phyloP scores from a whole-genome alignment of 208 protist genomes.

The Crithidia thermophila region DNA sequence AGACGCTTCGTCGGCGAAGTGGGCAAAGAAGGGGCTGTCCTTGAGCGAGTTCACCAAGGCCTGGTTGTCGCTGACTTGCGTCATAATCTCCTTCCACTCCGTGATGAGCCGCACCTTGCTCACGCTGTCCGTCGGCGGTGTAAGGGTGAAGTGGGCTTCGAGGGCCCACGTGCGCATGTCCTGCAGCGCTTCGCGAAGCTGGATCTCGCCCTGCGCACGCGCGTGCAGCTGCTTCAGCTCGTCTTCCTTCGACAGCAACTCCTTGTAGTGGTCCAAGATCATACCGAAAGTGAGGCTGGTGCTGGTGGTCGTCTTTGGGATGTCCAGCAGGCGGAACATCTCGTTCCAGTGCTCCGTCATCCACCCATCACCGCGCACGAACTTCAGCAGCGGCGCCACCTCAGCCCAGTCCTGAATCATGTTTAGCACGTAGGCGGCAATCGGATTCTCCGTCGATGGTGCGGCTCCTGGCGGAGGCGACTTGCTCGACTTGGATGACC shows the following conservation, averaged over 20 bases:
- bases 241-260: conserved; percentile 76
- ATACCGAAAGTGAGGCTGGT: conserved; percentile 89
- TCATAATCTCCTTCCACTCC: conserved; percentile 98
- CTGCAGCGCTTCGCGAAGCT: conserved; percentile 95
- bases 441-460: conserved; percentile 34
- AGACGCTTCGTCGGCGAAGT: conserved; percentile 92
- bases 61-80: conserved; percentile 96
- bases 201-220: conserved; percentile 94
- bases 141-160: conserved; percentile 88
- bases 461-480: not conserved
- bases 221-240: conserved; percentile 94
- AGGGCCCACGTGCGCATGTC: conserved; percentile 94
- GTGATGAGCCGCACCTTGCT: conserved; percentile 93
- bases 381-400: conserved; percentile 86
- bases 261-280: conserved; percentile 81
- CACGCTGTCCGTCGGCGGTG: conserved; percentile 54
- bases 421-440: conserved; percentile 66
- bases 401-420: conserved; percentile 73
- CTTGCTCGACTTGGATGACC: conserved; percentile 8
- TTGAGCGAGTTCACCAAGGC: conserved; percentile 95
- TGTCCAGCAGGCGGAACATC: conserved; percentile 91
- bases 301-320: conserved; percentile 78
- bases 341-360: conserved; percentile 97
- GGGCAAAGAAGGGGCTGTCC: conserved; percentile 94
- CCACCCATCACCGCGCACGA: conserved; percentile 95